A percentile compares a stretch with the other conserved stretches of the same genome.
Conservation (phyloP, 1,284 basidiomycete species). For the Entoloma clypeatum region DNA sequence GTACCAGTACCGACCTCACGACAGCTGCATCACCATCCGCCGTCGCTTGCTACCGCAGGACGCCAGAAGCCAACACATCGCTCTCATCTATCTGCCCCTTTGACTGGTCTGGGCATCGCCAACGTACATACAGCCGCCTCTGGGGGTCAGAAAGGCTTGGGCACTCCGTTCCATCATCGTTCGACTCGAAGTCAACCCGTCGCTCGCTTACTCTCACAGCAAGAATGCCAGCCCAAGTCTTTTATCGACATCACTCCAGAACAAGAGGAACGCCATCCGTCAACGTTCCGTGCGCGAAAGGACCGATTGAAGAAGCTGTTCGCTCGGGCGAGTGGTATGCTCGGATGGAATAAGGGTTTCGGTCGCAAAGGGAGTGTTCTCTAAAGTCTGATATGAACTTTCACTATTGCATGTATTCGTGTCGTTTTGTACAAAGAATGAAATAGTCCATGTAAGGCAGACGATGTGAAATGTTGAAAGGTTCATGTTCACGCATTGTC, state of each 20-base stretch:
- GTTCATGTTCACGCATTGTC: too few relatives aligned
- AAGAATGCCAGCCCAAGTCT: constrained; percentile 24
- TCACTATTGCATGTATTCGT: too few relatives aligned
- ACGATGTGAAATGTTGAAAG: too few relatives aligned
- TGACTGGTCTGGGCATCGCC: constrained; percentile 8
- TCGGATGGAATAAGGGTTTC: constrained; percentile 24
- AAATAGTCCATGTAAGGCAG: too few relatives aligned
- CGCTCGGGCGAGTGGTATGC: constrained; percentile 29
- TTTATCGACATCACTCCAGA: constrained; percentile 39
- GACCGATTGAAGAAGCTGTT: constrained; percentile 21
- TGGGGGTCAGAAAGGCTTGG: constrained; percentile 3
- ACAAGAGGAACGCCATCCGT: constrained; percentile 7
- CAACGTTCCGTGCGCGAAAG: not conserved
- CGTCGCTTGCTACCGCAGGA: constrained; percentile 18
- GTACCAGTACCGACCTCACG: constrained; percentile 2
- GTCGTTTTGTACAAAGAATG: too few relatives aligned
- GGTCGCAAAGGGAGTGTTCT: constrained; percentile 9
- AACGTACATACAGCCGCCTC: constrained; percentile 6
- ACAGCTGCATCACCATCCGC: constrained; percentile 9
- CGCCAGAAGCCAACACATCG: constrained; percentile 15
- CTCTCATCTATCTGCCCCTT: constrained; percentile 13
- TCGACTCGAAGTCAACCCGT: constrained; percentile 14
- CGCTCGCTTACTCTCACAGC: constrained; percentile 4
- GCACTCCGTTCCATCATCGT: constrained; percentile 17
- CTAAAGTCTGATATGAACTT: too few relatives aligned